Percentiles rank a stretch among this genome's conserved stretches.
phyloP scores from a whole-genome alignment of 768 basidiomycete species.

The Nidularia sp. region DNA sequence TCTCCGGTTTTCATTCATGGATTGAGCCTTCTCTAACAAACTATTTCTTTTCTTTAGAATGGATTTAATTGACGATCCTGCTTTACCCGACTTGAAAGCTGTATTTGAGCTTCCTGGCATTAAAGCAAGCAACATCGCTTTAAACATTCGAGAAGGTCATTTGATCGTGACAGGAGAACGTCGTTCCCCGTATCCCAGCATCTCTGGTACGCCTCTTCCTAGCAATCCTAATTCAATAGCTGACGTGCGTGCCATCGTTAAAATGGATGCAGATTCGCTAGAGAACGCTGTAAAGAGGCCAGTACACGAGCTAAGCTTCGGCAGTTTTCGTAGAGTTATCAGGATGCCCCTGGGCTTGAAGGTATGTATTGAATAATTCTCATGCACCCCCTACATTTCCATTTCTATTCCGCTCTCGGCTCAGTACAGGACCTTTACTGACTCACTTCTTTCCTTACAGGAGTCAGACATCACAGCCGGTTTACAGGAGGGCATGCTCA shows the following conservation, averaged over 20 bases:
- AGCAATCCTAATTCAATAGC: slow-evolving; percentile 5
- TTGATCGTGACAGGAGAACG: slow-evolving; percentile 32
- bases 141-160: slow-evolving; percentile 26
- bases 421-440: slow-evolving; percentile 9
- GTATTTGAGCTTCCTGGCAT: slow-evolving; percentile 45
- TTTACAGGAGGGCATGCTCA: slow-evolving; percentile 35
- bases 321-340: slow-evolving; percentile 34
- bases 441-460: slow-evolving; percentile 21
- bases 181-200: slow-evolving; percentile 11
- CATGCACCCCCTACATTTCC: slow-evolving; percentile 2
- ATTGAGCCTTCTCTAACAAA: neutral
- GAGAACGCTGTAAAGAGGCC: slow-evolving; percentile 8
- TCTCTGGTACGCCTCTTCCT: slow-evolving; percentile 4
- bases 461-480: slow-evolving; percentile 29
- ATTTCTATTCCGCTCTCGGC: slow-evolving; percentile 2
- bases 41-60: slow-evolving; percentile 22
- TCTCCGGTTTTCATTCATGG: neutral
- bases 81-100: slow-evolving; percentile 23
- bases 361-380: slow-evolving; percentile 17
- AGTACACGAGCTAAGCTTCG: slow-evolving; percentile 38
- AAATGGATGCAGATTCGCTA: slow-evolving; percentile 10
- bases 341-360: slow-evolving; percentile 31
- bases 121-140: slow-evolving; percentile 24
- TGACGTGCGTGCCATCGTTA: slow-evolving; percentile 8
- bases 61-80: slow-evolving; percentile 37